Evolutionary conservation across 495 filamentous ascomycete genomes (phyloP), one percentile per base, ranked within the genome.

Genomic region (Achaetomiella virescens): DNA sequence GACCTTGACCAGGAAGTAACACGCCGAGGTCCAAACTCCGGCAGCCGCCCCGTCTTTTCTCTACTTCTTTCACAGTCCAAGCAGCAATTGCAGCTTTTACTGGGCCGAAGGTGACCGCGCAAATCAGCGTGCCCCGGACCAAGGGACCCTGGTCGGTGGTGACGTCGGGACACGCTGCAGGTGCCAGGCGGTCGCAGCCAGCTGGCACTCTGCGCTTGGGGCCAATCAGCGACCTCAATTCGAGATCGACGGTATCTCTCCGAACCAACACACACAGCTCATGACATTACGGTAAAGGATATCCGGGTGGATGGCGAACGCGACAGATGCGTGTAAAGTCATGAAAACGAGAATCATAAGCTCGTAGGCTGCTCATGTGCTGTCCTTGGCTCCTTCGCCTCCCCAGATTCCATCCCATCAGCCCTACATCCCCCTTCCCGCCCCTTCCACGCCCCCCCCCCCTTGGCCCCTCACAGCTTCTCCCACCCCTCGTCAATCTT

Each of bases 351-450:
- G 5, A 31, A 31, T 31, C 27, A 31, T 31, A 9, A 31, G 27
- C 27, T 31, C 27, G 45, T 27, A 29, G n/a, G 31, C 10, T 29
- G 33, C 27, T 31, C 33, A 22, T 12, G 18, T 20, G 11, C 4
- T 6, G 24, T 12, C 21, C 42, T 45, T 45, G 42, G 18, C 25
- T 15, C 24, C 89, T 93, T 78, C 82, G 90, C 90, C 48, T 88
- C 91, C 29, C 85, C 87, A 67, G 84, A 81, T 33, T 87, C 91
- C 73, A 31, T n/a, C 87, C 84, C 47, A 6, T 2, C 38, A 21
- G 12, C 22, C 2, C 10, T 27, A 10, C 89, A 93, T 71, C 88
- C 95, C 50, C 80, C 92, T 56, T 90, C 93, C 61, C 90, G 8
- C 78, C 22, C 20, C n/a, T 37, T 29, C 15, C 40, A n/a, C n/a